These are phyloP conservation scores for Staphylotrichum longicolle DNA, from an alignment of 495 filamentous ascomycete genomes.

Conservation along the genomic window DNA sequence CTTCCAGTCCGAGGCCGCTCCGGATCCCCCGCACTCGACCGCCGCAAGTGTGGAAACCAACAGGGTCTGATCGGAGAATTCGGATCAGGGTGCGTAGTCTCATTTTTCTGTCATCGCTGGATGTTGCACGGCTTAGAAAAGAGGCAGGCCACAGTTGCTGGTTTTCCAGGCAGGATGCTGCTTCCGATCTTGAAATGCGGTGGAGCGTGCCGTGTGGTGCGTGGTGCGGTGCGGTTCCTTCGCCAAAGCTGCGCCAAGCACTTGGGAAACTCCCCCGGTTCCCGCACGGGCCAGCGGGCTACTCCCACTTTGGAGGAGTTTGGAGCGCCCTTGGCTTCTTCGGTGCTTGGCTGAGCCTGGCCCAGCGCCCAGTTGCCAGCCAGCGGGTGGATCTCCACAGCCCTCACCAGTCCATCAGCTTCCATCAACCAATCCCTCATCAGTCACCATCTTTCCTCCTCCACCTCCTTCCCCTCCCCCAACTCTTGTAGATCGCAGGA, in stretches of 20 bases:
- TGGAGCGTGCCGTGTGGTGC: not conserved
- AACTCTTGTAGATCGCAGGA: constrained; percentile 33
- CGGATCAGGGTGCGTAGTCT: too few relatives aligned
- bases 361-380: not conserved
- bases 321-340: too few relatives aligned
- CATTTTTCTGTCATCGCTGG: too few relatives aligned
- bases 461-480: constrained; percentile 40
- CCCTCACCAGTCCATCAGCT: constrained; percentile 27
- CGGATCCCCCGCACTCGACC: too few relatives aligned
- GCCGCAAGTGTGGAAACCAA: too few relatives aligned
- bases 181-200: not conserved
- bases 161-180: too few relatives aligned
- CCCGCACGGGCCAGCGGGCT: constrained; percentile 24
- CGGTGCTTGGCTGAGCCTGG: constrained; percentile 5
- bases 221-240: not conserved
- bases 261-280: not conserved
- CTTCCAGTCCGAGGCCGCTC: too few relatives aligned
- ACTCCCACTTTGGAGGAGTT: not conserved
- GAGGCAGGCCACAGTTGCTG: too few relatives aligned
- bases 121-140: too few relatives aligned
- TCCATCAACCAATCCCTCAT: constrained; percentile 33
- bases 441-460: constrained; percentile 38
- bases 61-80: too few relatives aligned
- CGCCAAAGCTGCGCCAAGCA: constrained; percentile 9
- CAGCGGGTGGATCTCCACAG: constrained; percentile 11